A percentile compares a stretch with the other conserved stretches of the same genome.
These are phyloP conservation scores for Zygosaccharomyces bailii DNA, from an alignment of 805 yeast genomes.

Conservation along the genomic window DNA sequence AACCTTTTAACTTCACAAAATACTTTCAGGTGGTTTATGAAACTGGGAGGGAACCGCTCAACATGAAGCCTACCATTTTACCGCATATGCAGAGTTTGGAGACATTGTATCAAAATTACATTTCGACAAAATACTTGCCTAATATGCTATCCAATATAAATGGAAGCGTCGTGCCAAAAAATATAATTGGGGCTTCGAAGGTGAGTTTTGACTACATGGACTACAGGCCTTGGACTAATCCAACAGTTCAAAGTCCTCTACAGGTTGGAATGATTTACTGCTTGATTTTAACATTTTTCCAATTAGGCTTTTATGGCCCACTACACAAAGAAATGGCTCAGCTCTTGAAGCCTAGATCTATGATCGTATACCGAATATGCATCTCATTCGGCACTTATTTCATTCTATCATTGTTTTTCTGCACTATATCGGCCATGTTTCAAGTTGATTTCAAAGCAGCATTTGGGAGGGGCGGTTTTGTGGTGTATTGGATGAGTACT, in stretches of 20 bases:
- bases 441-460: conserved; percentile 56
- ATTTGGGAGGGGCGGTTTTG: conserved; percentile 67
- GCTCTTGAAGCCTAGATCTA: conserved; percentile 43
- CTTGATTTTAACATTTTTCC: conserved; percentile 70
- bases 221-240: conserved; percentile 47
- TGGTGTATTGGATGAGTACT: conserved; percentile 68
- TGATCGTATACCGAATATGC: conserved; percentile 50
- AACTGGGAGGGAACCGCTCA: conserved; percentile 59
- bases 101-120: conserved; percentile 24
- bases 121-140: conserved; percentile 24
- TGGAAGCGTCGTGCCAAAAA: conserved; percentile 14
- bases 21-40: conserved; percentile 48
- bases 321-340: conserved; percentile 50
- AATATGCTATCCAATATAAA: conserved; percentile 29
- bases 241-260: conserved; percentile 58
- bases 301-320: conserved; percentile 54
- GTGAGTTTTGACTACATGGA: conserved; percentile 40
- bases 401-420: conserved; percentile 54
- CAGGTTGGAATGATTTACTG: conserved; percentile 75
- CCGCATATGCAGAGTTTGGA: conserved; percentile 44
- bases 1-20: conserved; percentile 22
- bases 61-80: conserved; percentile 44
- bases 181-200: conserved; percentile 36
- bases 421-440: conserved; percentile 62
- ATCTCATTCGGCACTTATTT: conserved; percentile 53